Evolutionary conservation across 805 yeast genomes (phyloP), one percentile per base, ranked within the genome.

Genomic region (Cyberlindnera veronae): DNA sequence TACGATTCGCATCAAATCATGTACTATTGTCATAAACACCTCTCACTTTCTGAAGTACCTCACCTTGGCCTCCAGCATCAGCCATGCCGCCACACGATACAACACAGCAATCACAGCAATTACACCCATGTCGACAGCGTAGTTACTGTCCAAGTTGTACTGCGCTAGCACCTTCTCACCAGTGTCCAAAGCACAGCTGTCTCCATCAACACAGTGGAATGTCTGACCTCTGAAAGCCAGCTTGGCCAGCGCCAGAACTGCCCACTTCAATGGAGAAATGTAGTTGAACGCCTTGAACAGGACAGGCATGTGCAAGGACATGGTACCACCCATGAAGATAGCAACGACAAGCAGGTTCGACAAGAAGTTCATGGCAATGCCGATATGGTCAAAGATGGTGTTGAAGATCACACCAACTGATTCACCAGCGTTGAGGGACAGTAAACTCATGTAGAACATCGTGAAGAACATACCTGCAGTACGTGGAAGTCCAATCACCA

Each of bases 331-430:
- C 93, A 88, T 84, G 51, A 84, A 77, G 11, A 84, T 76, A 6
- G 90, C 93, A 32, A 86, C 64, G 2, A 87, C 76, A 36, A 84
- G 63, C 19, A 84, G 56, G n/a, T 78, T 71, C 0, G 91, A 75
- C 29, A 88, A 76, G 7, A 84, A 63, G 56, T 84, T 85, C 18
- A 84, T 79, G 1, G 93, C 95, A 53, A 87, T 75, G 0, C 95
- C 95, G 28, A 86, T 72, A 52, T 87, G 87, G 36, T 69, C 65
- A 53, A 88, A 81, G 1, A 83, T 51, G 5, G 90, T 79, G 55
- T 84, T 86, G 48, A 87, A 83, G 32, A 84, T 70, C 3, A 88
- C 81, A 0, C 96, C 96, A 24, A 88, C 66, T 5, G 91, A 81
- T 57, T 88, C 96, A 28, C 96, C 96, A 45, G 88, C 77, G 49